Percentiles rank a stretch among this genome's conserved stretches.
Conservation (phyloP, 2,329 filamentous ascomycete species). For the Monosporascus sp. region DNA sequence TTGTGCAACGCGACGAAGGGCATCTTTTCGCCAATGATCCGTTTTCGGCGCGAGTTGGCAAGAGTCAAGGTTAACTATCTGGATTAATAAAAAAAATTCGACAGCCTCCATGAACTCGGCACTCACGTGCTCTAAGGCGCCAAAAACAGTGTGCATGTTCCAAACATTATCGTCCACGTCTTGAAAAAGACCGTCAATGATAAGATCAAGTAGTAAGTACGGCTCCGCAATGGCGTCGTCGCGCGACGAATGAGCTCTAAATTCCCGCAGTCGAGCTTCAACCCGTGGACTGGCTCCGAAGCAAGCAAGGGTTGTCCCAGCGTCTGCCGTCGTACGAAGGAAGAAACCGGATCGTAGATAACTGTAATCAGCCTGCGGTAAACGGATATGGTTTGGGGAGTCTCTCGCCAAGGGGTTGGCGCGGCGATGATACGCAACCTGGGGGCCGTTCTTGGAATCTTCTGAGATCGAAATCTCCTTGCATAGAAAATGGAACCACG, state of each 20-base stretch:
- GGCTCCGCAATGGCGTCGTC: conserved; percentile 8
- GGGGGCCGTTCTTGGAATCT: background rate
- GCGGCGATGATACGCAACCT: background rate
- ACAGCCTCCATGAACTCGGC: background rate
- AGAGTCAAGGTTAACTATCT: conserved; percentile 3
- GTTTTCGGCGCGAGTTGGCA: background rate
- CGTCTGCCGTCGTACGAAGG: conserved; percentile 2
- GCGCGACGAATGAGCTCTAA: conserved; percentile 1
- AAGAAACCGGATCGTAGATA: conserved; percentile 13
- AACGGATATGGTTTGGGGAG: background rate
- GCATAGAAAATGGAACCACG: conserved; percentile 32
- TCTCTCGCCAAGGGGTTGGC: background rate
- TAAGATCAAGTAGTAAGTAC: conserved; percentile 12
- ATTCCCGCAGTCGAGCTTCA: background rate
- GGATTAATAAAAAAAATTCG: background rate
- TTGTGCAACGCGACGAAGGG: conserved; percentile 18
- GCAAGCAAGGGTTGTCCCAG: conserved; percentile 9
- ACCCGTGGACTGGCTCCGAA: conserved; percentile 7
- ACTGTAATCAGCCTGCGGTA: conserved; percentile 9
- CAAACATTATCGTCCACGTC: conserved; percentile 14
- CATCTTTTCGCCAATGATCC: conserved; percentile 1
- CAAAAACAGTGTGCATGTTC: conserved; percentile 13
- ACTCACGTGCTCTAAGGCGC: conserved; percentile 13
- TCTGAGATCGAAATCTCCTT: conserved; percentile 24
- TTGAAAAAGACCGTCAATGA: conserved; percentile 16